These are phyloP conservation scores for Chlamydomonas sphaeroides DNA, from an alignment of 139 green algal genomes.

Conservation along the genomic window DNA sequence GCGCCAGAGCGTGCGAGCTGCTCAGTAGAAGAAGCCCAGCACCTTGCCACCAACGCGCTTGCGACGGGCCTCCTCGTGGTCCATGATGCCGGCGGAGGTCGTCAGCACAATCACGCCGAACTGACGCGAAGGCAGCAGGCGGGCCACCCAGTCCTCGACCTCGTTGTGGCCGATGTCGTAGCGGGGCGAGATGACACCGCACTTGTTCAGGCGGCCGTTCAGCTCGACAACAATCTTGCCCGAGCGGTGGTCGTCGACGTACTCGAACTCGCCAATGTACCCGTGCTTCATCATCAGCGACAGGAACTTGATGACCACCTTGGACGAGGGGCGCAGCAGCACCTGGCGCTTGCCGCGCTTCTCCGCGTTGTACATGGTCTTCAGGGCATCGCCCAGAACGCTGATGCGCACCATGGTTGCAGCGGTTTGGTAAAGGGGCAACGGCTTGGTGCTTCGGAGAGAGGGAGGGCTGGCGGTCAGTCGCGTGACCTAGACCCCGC, in stretches of 20 bases:
- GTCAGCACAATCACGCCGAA: conserved; percentile 99
- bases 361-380: conserved; percentile 99
- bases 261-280: conserved; percentile 99
- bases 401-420: conserved; percentile 94
- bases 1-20: background rate
- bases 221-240: conserved; percentile 99
- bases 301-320: conserved; percentile 99
- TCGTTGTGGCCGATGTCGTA: conserved; percentile 90
- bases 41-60: conserved; percentile 98
- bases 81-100: conserved; percentile 97
- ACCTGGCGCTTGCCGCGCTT: conserved; percentile 98
- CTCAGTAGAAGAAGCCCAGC: conserved; percentile 94
- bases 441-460: conserved; percentile 17
- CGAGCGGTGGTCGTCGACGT: conserved; percentile 96
- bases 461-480: no score
- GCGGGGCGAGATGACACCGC: conserved; percentile 96
- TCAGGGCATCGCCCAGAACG: conserved; percentile 96
- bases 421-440: conserved; percentile 20
- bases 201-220: conserved; percentile 99
- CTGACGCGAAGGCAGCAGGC: conserved; percentile 97
- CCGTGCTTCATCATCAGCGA: conserved; percentile 96
- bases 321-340: conserved; percentile 94
- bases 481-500: no score
- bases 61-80: conserved; percentile 97
- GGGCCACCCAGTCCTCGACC: conserved; percentile 95